These are phyloP conservation scores for Trichoderma asperelloides DNA, from an alignment of 495 filamentous ascomycete genomes.

Conservation along the genomic window DNA sequence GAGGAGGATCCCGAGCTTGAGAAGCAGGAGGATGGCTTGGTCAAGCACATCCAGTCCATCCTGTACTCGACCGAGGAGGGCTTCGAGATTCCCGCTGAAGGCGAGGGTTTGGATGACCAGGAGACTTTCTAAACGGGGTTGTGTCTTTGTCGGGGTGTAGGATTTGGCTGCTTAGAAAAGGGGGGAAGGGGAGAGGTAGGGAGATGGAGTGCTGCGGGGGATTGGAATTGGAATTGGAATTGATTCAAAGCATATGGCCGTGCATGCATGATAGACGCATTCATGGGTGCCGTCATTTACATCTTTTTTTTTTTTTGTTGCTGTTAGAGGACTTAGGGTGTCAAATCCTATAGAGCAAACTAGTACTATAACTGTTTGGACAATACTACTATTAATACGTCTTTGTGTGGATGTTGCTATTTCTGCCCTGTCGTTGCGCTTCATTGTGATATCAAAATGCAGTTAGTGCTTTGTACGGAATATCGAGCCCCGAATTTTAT, in stretches of 20 bases:
- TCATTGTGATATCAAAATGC: not conserved
- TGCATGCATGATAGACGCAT: not conserved
- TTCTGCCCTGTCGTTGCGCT: not conserved
- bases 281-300: constrained; percentile 4
- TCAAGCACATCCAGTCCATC: constrained; percentile 92
- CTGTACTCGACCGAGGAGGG: constrained; percentile 95
- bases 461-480: not conserved
- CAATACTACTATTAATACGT: constrained; percentile 7
- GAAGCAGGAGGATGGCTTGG: constrained; percentile 80
- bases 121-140: constrained; percentile 58
- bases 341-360: constrained; percentile 7
- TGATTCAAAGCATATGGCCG: constrained; percentile 14
- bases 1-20: constrained; percentile 86
- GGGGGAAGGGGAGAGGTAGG: not conserved
- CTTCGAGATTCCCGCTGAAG: constrained; percentile 73
- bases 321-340: not conserved
- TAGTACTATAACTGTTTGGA: constrained; percentile 2
- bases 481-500: not conserved
- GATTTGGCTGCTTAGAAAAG: constrained; percentile 9
- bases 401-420: not conserved
- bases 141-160: not conserved
- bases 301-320: constrained; percentile 1
- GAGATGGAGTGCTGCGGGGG: not conserved
- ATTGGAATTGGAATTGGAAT: constrained; percentile 10
- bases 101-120: constrained; percentile 55